Conservation (phyloP, 1,284 basidiomycete species). For the Pascua sp. region DNA sequence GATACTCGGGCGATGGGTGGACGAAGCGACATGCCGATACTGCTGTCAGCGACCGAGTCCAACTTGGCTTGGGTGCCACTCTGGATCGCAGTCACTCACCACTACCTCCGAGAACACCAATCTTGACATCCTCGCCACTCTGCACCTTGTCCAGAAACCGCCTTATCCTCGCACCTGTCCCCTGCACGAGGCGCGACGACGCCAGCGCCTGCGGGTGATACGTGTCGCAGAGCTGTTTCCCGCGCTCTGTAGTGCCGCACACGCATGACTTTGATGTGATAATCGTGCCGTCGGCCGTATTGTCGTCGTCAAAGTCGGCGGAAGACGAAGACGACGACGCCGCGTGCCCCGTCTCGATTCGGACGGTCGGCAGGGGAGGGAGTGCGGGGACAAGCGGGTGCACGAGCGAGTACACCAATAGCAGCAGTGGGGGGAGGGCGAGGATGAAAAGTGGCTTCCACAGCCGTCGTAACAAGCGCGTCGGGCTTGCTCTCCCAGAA, state of each 20-base stretch:
- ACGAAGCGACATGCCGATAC: conserved; percentile 48
- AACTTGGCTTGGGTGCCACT: too few relatives aligned
- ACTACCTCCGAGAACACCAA: conserved; percentile 46
- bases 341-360: conserved; percentile 16
- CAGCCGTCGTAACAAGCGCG: conserved; percentile 11
- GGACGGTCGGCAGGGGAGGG: conserved; percentile 38
- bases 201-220: conserved; percentile 36
- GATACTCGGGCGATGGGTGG: conserved; percentile 37
- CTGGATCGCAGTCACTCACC: conserved; percentile 26
- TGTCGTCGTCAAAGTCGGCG: neutral
- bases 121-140: conserved; percentile 35
- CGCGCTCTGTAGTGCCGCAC: conserved; percentile 33
- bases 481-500: neutral
- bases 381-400: conserved; percentile 40
- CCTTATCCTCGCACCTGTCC: conserved; percentile 37
- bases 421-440: conserved; percentile 28
- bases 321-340: neutral
- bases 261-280: conserved; percentile 16
- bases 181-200: conserved; percentile 30
- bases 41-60: conserved; percentile 17
- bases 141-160: conserved; percentile 34
- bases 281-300: conserved; percentile 6
- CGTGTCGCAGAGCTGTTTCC: conserved; percentile 33
- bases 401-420: conserved; percentile 34
- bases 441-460: conserved; percentile 29